Evolutionary conservation across 192 early-diverging fungal species (phyloP), one percentile per base, ranked within the genome.

Genomic region (Glomus cerebriforme): DNA sequence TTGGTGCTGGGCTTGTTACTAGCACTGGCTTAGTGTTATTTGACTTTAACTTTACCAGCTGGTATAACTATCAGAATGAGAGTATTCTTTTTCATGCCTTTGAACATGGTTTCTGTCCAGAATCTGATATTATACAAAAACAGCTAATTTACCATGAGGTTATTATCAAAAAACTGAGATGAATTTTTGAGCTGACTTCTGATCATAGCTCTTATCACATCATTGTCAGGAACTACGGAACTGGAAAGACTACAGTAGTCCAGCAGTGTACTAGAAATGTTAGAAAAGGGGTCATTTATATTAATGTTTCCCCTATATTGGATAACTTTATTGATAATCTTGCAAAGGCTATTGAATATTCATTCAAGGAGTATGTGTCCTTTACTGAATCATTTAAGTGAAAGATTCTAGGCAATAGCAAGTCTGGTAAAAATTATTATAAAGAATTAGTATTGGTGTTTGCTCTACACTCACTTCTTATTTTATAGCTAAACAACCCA

Each of bases 251-350:
- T 32, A 78, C 77, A 68, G 32, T 63, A 17, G 29, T 78, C 63
- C 27, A 2, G 29, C 60, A 66, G 34, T 26, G 43, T 63, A 39
- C 77, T 65, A 78, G 15, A 12, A 22, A 78, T 32, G 64, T 78
- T 37, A 22, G 77, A 78, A 78, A 65, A 39, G 77, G 63, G 49
- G 64, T 68, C n/a, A 63, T 78, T 78, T 68, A 78, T 78, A n/a
- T 78, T 65, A 22, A 78, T 68, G n/a, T 68, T 35, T 35, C 77
- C n/a, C 43, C 27, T 67, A 0, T 64, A 35, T 76, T 76, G 29
- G 62, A 78, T 78, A 22, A 71, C 6, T 78, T 78, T 27, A 45
- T 64, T 65, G 39, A 78, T 63, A 54, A 64, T 27, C 17, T 78
- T 78, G 77, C 77, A 64, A n/a, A 62, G 17, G 39, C 76, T n/a